Evolutionary conservation across 257 asterid genomes (phyloP).

Genomic region (Primulina huaijiensis): DNA sequence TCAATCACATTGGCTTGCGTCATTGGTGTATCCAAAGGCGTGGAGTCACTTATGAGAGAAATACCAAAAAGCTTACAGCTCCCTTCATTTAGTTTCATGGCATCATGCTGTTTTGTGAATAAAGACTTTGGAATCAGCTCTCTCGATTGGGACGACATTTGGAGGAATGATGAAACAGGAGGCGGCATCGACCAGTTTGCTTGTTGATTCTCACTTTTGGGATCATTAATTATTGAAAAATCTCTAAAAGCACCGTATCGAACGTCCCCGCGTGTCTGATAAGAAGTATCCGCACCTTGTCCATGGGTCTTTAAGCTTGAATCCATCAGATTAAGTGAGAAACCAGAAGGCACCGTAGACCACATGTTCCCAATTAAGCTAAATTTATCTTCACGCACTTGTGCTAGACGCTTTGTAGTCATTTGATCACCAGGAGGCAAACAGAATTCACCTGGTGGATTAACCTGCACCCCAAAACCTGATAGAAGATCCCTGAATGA

Average conservation of each 20-base stretch:
- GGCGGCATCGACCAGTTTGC: slow-evolving; percentile 79
- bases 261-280: slow-evolving; percentile 49
- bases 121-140: slow-evolving; percentile 46
- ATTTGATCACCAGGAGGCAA: slow-evolving; percentile 45
- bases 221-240: slow-evolving; percentile 45
- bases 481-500: slow-evolving; percentile 74
- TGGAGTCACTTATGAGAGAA: slow-evolving; percentile 51
- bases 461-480: slow-evolving; percentile 67
- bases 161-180: slow-evolving; percentile 57
- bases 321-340: slow-evolving; percentile 73
- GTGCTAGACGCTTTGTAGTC: slow-evolving; percentile 41
- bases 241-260: slow-evolving; percentile 49
- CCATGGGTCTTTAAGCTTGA: slow-evolving; percentile 42
- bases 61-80: slow-evolving; percentile 83
- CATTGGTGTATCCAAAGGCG: slow-evolving; percentile 37
- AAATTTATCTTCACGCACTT: slow-evolving; percentile 55
- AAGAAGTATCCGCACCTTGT: slow-evolving; percentile 39
- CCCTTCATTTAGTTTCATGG: slow-evolving; percentile 54
- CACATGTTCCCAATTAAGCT: slow-evolving; percentile 50
- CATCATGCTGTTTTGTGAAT: slow-evolving; percentile 39
- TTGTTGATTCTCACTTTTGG: slow-evolving; percentile 51
- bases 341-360: slow-evolving; percentile 52
- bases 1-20: slow-evolving; percentile 35
- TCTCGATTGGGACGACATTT: slow-evolving; percentile 49
- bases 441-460: slow-evolving; percentile 44